A percentile compares a stretch with the other conserved stretches of the same genome.
Conservation (phyloP, 148 eudicot species). For the Rhododendron molle region DNA sequence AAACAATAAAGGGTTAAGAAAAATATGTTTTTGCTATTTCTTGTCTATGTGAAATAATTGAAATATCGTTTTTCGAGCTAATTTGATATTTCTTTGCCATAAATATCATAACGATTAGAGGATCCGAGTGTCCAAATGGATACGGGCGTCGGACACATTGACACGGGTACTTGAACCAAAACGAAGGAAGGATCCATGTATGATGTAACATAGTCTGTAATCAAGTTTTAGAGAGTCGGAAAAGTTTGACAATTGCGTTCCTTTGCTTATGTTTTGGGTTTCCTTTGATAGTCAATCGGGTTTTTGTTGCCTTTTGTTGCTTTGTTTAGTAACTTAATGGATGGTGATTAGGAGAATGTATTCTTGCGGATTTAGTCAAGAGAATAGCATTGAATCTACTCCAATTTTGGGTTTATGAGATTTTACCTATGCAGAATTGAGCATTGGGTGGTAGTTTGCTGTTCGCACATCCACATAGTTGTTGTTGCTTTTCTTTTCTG, state of each 20-base stretch:
- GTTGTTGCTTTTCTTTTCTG: neutral
- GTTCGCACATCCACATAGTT: neutral
- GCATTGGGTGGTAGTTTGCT: neutral
- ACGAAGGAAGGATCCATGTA: too few species aligned
- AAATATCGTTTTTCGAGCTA: too few species aligned
- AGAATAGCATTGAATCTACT: neutral
- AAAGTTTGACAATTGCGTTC: neutral
- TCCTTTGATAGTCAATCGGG: neutral
- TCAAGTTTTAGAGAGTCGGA: neutral
- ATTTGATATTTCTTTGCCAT: too few species aligned
- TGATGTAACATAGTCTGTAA: too few species aligned
- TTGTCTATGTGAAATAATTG: too few species aligned
- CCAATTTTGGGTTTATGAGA: neutral
- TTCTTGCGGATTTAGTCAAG: neutral
- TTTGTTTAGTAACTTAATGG: neutral
- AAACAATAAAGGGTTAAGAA: too few species aligned
- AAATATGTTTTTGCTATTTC: too few species aligned
- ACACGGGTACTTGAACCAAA: too few species aligned
- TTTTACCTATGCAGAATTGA: neutral
- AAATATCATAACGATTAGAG: too few species aligned
- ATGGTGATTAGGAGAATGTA: neutral
- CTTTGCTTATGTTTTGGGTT: neutral
- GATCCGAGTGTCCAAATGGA: too few species aligned
- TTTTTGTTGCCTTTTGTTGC: neutral
- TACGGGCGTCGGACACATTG: too few species aligned